These are phyloP conservation scores for Pelargonium myrrhifolium DNA, from an alignment of 441 rosid species.

Conservation along the genomic window DNA sequence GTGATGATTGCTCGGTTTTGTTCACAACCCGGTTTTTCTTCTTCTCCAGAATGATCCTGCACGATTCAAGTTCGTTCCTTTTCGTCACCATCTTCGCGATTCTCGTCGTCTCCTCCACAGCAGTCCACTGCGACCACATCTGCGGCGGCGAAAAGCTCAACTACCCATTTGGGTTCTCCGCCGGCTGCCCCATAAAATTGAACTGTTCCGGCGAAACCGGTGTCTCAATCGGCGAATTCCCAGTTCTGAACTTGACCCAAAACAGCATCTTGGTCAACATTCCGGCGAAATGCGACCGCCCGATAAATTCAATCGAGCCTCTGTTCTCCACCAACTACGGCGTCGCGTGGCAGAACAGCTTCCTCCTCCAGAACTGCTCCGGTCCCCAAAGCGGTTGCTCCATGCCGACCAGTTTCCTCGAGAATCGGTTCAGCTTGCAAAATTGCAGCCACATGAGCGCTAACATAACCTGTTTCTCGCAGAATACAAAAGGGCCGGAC, in stretches of 20 bases:
- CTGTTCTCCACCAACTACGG: conserved; percentile 34
- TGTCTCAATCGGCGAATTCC: conserved; percentile 35
- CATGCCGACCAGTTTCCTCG: conserved; percentile 18
- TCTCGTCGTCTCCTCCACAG: conserved; percentile 8
- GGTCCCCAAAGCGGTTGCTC: conserved; percentile 23
- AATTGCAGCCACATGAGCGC: conserved; percentile 16
- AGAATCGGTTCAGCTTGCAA: conserved; percentile 6
- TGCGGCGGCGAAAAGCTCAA: conserved; percentile 34
- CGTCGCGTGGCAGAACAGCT: conserved; percentile 33
- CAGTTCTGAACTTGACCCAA: conserved; percentile 40
- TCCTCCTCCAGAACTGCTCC: conserved; percentile 43
- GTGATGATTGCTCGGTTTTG: conserved; percentile 15
- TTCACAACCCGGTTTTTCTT: neutral
- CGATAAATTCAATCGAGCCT: conserved; percentile 18
- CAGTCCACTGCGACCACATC: conserved; percentile 21
- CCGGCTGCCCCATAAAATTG: neutral
- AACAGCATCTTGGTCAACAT: conserved; percentile 31
- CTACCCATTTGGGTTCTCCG: conserved; percentile 16
- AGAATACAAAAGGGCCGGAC: neutral
- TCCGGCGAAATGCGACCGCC: conserved; percentile 46
- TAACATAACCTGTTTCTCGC: conserved; percentile 34
- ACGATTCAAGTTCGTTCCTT: conserved; percentile 14
- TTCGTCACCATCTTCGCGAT: conserved; percentile 2
- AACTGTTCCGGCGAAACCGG: conserved; percentile 22
- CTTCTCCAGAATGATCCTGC: conserved; percentile 22